A percentile compares a stretch with the other conserved stretches of the same genome.
Evolutionary conservation across 2,329 filamentous ascomycete genomes (phyloP).

Genomic region (Aspergillus clavatus): DNA sequence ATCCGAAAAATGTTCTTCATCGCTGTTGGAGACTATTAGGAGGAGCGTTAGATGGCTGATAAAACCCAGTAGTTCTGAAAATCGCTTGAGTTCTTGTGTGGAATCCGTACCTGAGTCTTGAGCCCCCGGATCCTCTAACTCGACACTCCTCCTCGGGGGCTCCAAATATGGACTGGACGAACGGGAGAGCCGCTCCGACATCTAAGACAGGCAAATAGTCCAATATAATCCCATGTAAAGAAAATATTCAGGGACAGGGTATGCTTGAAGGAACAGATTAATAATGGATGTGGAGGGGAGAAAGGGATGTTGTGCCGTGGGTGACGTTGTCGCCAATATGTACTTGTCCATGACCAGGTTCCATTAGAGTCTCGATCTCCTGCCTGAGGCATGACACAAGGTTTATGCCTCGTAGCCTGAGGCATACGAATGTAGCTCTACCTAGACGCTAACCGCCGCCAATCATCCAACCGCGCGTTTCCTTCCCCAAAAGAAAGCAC

Average conservation of each 20-base stretch:
- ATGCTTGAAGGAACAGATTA: constrained; percentile 8
- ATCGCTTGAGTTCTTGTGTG: background rate
- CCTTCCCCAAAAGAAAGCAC: background rate
- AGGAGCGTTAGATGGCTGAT: constrained; percentile 10
- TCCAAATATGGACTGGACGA: constrained; percentile 43
- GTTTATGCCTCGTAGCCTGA: constrained; percentile 13
- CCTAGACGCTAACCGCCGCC: constrained; percentile 11
- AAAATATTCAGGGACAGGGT: constrained; percentile 7
- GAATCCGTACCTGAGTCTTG: constrained; percentile 48
- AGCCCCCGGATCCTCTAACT: constrained; percentile 54
- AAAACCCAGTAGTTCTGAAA: constrained; percentile 1
- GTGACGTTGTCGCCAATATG: constrained; percentile 19
- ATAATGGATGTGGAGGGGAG: constrained; percentile 9
- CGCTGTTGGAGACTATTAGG: constrained; percentile 46
- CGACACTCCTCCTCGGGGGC: constrained; percentile 52
- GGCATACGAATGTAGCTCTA: background rate
- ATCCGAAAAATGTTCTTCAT: constrained; percentile 61
- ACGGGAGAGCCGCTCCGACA: constrained; percentile 36
- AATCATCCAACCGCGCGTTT: constrained; percentile 15
- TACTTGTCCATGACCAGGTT: constrained; percentile 18
- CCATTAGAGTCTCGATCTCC: constrained; percentile 28
- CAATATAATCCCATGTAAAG: constrained; percentile 10
- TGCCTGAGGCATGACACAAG: constrained; percentile 21
- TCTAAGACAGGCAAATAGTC: constrained; percentile 19
- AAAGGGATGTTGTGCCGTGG: constrained; percentile 13